Evolutionary conservation across 2,329 filamentous ascomycete species (phyloP).

Genomic region (Tolypocladium album): DNA sequence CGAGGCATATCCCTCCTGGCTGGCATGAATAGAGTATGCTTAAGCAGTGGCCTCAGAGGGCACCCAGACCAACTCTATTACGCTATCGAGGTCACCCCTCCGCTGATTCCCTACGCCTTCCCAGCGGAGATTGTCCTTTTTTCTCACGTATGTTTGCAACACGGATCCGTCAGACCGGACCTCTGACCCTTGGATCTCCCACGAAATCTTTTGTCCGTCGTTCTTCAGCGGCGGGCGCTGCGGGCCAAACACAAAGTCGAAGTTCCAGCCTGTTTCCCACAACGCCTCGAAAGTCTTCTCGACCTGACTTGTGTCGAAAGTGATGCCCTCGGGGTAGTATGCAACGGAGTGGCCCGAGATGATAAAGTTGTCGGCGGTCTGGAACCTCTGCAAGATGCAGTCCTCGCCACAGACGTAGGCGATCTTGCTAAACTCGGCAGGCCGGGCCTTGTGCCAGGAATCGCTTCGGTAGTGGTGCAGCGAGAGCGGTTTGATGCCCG

Average conservation of each 20-base stretch:
- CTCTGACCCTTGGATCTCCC: conserved; percentile 41
- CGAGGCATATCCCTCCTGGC: no score
- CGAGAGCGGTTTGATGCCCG: conserved; percentile 46
- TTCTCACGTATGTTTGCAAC: conserved; percentile 41
- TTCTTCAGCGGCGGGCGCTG: conserved; percentile 34
- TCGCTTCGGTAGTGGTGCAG: conserved; percentile 55
- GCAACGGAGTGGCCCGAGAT: conserved; percentile 50
- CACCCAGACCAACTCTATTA: no score
- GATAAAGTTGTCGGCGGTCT: conserved; percentile 39
- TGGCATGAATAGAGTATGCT: no score
- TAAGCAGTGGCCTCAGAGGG: no score
- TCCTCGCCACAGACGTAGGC: conserved; percentile 50
- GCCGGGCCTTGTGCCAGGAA: conserved; percentile 42
- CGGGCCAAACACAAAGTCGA: conserved; percentile 41
- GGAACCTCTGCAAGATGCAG: conserved; percentile 48
- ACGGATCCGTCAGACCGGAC: conserved; percentile 38
- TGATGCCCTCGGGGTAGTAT: conserved; percentile 41
- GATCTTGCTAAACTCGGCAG: conserved; percentile 45
- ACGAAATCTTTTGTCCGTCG: conserved; percentile 40
- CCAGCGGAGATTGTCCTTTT: conserved; percentile 42
- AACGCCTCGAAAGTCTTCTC: conserved; percentile 41
- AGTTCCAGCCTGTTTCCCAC: conserved; percentile 36
- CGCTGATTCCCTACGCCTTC: conserved; percentile 4
- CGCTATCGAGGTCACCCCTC: no score
- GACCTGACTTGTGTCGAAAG: conserved; percentile 36